These are phyloP conservation scores for Andrographis paniculata DNA, from an alignment of 305 asterid species.

Conservation along the genomic window DNA sequence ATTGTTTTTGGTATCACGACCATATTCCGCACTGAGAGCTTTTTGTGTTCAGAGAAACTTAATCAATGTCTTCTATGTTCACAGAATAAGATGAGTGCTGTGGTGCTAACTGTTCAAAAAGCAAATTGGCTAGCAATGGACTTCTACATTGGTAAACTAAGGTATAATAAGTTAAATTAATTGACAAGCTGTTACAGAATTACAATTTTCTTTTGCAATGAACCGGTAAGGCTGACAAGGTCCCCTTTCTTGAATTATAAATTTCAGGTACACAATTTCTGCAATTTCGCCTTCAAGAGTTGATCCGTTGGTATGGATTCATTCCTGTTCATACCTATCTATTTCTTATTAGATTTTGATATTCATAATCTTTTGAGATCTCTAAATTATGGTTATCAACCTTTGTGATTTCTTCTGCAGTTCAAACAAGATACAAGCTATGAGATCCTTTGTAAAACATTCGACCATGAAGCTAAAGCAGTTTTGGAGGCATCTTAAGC, in stretches of 20 bases:
- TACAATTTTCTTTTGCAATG: constrained; percentile 1
- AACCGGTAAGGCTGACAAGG: constrained; percentile 14
- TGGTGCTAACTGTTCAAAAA: constrained; percentile 83
- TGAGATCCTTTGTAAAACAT: constrained; percentile 83
- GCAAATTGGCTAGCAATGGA: constrained; percentile 61
- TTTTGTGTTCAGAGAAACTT: too few species aligned
- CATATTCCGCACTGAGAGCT: too few species aligned
- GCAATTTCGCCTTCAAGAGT: constrained; percentile 78
- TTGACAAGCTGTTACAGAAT: too few species aligned
- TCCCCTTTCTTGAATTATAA: constrained; percentile 6
- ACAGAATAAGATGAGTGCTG: constrained; percentile 77
- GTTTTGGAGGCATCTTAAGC: constrained; percentile 38
- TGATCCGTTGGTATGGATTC: constrained; percentile 39
- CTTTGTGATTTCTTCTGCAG: constrained; percentile 26
- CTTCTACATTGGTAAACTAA: constrained; percentile 55
- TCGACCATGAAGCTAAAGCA: constrained; percentile 54
- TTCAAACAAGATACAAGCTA: constrained; percentile 50
- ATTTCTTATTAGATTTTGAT: not conserved
- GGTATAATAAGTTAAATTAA: constrained; percentile 22
- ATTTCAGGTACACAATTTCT: constrained; percentile 60
- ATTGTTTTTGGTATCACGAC: too few species aligned
- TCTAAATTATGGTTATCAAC: constrained; percentile 9
- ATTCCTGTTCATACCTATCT: constrained; percentile 1
- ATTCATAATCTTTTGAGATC: not conserved
- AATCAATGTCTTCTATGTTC: constrained; percentile 18